Evolutionary conservation across 1,139 yeast species (phyloP), one percentile per base, ranked within the genome.

Genomic region (Suhomyces anneliseae): DNA sequence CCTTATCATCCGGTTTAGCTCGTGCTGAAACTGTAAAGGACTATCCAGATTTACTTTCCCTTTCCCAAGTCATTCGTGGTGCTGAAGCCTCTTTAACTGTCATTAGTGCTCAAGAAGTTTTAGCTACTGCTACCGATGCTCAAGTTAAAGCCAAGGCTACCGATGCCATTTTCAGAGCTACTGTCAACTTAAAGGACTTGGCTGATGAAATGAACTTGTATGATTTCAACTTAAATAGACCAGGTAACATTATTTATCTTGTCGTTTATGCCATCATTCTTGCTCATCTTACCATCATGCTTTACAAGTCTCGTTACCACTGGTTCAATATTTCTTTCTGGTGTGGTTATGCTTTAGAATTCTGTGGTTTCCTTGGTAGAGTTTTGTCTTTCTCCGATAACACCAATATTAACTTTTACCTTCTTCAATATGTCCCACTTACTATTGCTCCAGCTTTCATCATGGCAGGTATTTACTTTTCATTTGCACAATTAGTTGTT

Each of bases 371-470:
- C 58, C 64, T 81, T 39, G 90, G 88, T 6, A 70, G 97, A 49
- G 64, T 68, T 2, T 50, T 69, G 32, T 66, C 82, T 9, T 64
- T 79, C 42, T 64, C 78, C 5, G 68, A 70, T 50, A 66, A 78
- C 51, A 62, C 69, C n/a, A 62, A 68, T 41, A 53, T 69, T 44
- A 63, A 76, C 49, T 70, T 70, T 42, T 90, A 74, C 61, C 65
- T 88, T 46, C 66, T 83, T 52, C 96, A 90, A 64, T 80, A 83
- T 53, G 79, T 85, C 44, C 71, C 86, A 49, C 70, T 90, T 51
- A 89, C 96, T 0, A 69, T 90, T 44, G 93, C 90, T 0, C 97
- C 97, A 0, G 93, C 93, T 7, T 90, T 92, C 63, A 75, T 88
- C 45, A 87, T 89, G 90, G 97, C 87, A 4, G 97, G 96, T 6